These are phyloP conservation scores for Colletotrichum siamense DNA, from an alignment of 2,329 filamentous ascomycete species.

Conservation along the genomic window DNA sequence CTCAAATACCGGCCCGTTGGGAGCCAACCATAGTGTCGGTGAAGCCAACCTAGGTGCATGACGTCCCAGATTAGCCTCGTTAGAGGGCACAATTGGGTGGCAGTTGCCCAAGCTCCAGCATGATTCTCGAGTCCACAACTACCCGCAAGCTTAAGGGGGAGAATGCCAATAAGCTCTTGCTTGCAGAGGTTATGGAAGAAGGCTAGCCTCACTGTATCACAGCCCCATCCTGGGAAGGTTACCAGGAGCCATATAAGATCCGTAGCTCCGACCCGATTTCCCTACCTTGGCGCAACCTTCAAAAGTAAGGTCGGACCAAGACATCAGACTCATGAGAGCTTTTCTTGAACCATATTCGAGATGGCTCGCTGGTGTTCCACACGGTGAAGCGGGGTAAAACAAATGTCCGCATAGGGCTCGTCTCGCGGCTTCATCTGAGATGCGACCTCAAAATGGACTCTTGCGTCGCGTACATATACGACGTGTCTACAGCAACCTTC, in stretches of 20 bases:
- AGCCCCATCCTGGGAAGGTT: neutral
- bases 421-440: neutral
- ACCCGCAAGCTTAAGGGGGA: neutral
- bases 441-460: neutral
- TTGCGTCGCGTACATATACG: neutral
- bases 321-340: neutral
- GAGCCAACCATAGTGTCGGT: neutral
- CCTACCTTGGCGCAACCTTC: neutral
- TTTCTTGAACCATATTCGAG: neutral
- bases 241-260: neutral
- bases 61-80: neutral
- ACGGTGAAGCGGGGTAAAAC: neutral
- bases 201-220: neutral
- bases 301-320: fast-evolving
- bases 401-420: neutral
- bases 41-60: neutral
- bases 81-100: neutral
- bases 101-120: neutral
- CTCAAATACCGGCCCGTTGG: neutral
- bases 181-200: neutral
- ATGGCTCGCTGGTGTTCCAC: neutral
- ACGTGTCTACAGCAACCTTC: neutral
- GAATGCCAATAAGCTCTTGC: neutral
- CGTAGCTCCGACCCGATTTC: neutral
- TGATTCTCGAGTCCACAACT: neutral